A percentile compares a stretch with the other conserved stretches of the same genome.
Evolutionary conservation across 805 yeast species (phyloP).

Genomic region (Zygoascus ofunaensis): DNA sequence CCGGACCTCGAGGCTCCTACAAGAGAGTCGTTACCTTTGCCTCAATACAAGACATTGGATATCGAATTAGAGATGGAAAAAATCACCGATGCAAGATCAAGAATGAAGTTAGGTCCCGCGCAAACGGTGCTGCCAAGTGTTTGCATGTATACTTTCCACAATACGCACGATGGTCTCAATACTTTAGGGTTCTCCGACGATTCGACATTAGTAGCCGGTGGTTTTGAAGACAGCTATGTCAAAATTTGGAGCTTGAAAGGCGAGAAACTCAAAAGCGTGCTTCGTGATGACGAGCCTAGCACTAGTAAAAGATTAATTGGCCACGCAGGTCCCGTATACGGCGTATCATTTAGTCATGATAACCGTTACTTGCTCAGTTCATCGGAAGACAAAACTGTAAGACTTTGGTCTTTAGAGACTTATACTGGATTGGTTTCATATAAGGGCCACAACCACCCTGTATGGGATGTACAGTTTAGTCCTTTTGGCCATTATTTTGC

Average conservation of each 20-base stretch:
- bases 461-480: constrained; percentile 93
- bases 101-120: constrained; percentile 52
- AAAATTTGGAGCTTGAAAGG: constrained; percentile 94
- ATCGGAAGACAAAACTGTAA: constrained; percentile 85
- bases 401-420: constrained; percentile 92
- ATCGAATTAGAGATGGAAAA: constrained; percentile 67
- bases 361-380: constrained; percentile 68
- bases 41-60: constrained; percentile 71
- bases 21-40: constrained; percentile 72
- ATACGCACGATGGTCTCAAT: constrained; percentile 83
- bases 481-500: constrained; percentile 97
- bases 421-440: constrained; percentile 84
- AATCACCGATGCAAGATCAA: constrained; percentile 74
- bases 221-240: constrained; percentile 85
- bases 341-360: constrained; percentile 85
- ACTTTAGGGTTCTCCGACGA: constrained; percentile 81
- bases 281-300: constrained; percentile 24
- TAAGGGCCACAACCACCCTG: constrained; percentile 92
- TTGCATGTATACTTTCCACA: constrained; percentile 97
- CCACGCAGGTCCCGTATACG: constrained; percentile 91
- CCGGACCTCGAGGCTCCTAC: constrained; percentile 47
- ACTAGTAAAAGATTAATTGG: constrained; percentile 57
- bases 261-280: constrained; percentile 49
- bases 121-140: constrained; percentile 88
- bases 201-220: constrained; percentile 81